Evolutionary conservation across 208 protist species (phyloP).

Genomic region (Crithidia sp.): DNA sequence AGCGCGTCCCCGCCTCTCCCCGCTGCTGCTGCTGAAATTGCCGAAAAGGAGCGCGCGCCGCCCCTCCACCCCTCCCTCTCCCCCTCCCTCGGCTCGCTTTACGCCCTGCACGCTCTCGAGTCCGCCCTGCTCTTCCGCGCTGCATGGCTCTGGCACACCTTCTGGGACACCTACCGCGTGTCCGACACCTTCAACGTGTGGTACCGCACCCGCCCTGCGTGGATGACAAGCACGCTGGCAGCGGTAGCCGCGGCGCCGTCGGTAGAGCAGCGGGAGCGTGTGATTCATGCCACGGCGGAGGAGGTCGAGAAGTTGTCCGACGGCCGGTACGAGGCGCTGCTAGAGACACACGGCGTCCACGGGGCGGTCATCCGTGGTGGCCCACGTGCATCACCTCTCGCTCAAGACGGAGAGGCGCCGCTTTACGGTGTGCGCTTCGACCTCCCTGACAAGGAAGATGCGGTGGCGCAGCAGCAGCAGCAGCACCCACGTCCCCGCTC

Average conservation of each 20-base stretch:
- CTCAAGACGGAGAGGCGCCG: neutral
- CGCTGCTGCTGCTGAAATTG: too few species aligned
- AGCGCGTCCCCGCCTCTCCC: too few species aligned
- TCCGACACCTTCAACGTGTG: slow-evolving; percentile 36
- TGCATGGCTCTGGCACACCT: slow-evolving; percentile 17
- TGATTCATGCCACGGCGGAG: slow-evolving; percentile 9
- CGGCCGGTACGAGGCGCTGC: slow-evolving; percentile 14
- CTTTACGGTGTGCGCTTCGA: slow-evolving; percentile 21
- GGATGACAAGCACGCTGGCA: slow-evolving; percentile 12
- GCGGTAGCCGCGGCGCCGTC: neutral
- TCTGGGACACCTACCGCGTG: slow-evolving; percentile 35
- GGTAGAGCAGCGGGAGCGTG: neutral
- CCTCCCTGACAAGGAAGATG: slow-evolving; percentile 1
- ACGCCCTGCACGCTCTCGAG: slow-evolving; percentile 40
- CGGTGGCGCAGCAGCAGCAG: neutral
- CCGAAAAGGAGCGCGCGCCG: too few species aligned
- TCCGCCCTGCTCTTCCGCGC: slow-evolving; percentile 18
- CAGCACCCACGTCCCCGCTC: slow-evolving; percentile 11
- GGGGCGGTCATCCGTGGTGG: slow-evolving; percentile 13
- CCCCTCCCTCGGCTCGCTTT: slow-evolving; percentile 30
- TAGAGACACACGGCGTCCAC: slow-evolving; percentile 4
- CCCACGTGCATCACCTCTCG: neutral
- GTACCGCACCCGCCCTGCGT: slow-evolving; percentile 21
- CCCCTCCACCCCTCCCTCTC: neutral
- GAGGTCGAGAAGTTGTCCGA: slow-evolving; percentile 11